Percentiles rank a stretch among this genome's conserved stretches.
These are phyloP conservation scores for Tuber borchii DNA, from an alignment of 495 filamentous ascomycete species.

Conservation along the genomic window DNA sequence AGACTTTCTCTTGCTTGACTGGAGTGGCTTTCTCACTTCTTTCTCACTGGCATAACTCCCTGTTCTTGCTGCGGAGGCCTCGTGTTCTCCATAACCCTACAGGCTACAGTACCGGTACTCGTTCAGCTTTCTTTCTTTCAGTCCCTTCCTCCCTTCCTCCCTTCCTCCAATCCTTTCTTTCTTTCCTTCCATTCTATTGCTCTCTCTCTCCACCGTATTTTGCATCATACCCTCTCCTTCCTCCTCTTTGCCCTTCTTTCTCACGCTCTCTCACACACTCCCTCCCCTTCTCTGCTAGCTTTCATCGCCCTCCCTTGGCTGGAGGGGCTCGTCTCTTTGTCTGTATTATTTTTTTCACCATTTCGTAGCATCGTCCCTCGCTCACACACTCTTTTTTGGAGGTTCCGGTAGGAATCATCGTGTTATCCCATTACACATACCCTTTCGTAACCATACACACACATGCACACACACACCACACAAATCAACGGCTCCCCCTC, in stretches of 20 bases:
- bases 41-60: not conserved
- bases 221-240: not conserved
- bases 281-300: not conserved
- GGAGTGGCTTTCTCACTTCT: not conserved
- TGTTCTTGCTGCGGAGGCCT: not conserved
- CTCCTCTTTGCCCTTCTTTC: not conserved
- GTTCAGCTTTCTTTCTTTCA: not conserved
- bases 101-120: too few relatives aligned
- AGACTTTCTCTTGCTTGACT: not conserved
- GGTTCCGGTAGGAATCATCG: slow-evolving; percentile 1
- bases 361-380: not conserved
- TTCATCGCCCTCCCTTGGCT: not conserved
- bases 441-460: not conserved
- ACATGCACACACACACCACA: not conserved
- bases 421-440: not conserved
- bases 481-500: slow-evolving; percentile 2
- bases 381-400: not conserved
- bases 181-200: not conserved
- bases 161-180: slow-evolving; percentile 3
- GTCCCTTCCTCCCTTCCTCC: not conserved
- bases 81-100: too few relatives aligned
- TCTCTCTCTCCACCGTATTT: not conserved
- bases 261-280: not conserved
- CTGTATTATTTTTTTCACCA: not conserved
- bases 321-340: not conserved